Evolutionary conservation across 1,284 basidiomycete genomes (phyloP), one percentile per base, ranked within the genome.

Genomic region (Ustilago nuda): DNA sequence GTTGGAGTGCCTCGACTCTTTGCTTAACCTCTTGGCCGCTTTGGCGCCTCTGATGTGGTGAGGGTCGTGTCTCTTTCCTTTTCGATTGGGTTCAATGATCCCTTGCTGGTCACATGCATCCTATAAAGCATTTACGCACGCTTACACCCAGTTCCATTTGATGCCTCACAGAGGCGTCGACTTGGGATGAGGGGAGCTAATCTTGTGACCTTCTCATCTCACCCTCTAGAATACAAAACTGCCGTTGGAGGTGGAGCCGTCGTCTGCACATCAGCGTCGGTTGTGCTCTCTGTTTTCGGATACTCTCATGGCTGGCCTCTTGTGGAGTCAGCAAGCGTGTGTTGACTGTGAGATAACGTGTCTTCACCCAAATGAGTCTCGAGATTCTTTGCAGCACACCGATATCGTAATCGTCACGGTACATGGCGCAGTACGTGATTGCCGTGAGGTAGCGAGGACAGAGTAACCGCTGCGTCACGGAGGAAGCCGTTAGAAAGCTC

Each of bases 101-200:
- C 11, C 8, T 19, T 12, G 30, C 50, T 35, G 61, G 65, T 63
- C 67, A 67, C 67, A 57, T 61, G 64, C 65, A 64, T 60, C 60
- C 68, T 65, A 73, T 36, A 70, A 77, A 74, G 60, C 72, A 78
- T 60, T 69, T 62, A 70, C 78, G 78, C 80, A 82, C 78, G 78
- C 78, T 76, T 80, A 72, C 64, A 82, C 80, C 80, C 80, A 82
- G 78, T 72, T 61, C 61, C 69, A 70, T 76, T 70, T 66, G 41
- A 52, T 12, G 41, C 35, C 48, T 45, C 4, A 23, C 45, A 45
- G 36, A 33, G 32, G 43, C 13, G 17, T 53, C 48, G 73, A 76
- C 68, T 76, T 76, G 73, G 68, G 61, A 76, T 76, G 73, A 76
- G 73, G 73, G 73, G 73, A 76, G 73, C 73, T 70, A 61, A 70